Conservation (phyloP, 306 rosid genomes). For the Lathyrus sativus region DNA sequence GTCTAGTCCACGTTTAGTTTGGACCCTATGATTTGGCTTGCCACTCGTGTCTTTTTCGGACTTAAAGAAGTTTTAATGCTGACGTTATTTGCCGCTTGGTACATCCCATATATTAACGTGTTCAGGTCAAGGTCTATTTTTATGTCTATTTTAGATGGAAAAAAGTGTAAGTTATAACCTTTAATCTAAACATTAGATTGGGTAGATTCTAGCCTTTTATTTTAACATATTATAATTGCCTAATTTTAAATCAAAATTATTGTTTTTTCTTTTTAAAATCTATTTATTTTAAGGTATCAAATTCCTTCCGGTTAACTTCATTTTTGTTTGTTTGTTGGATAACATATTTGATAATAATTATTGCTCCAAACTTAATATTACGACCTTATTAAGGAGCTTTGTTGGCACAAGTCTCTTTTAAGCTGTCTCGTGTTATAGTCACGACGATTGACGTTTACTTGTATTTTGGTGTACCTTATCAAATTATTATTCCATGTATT, state of each 20-base stretch:
- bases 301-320: neutral
- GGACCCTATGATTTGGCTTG: slow-evolving; percentile 26
- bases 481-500: neutral
- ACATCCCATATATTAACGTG: slow-evolving; percentile 6
- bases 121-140: neutral
- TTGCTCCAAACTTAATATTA: neutral
- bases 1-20: neutral
- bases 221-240: neutral
- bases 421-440: neutral
- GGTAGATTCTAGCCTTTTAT: neutral
- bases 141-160: neutral
- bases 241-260: neutral
- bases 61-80: neutral
- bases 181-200: neutral
- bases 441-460: neutral
- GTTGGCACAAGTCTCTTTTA: neutral
- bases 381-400: neutral
- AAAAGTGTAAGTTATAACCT: neutral
- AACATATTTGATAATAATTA: neutral
- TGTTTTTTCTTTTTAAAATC: neutral
- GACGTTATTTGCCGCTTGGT: neutral
- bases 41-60: neutral
- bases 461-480: neutral
- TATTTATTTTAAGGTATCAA: neutral
- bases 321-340: too few species aligned